phyloP scores from a whole-genome alignment of 768 basidiomycete species.

The Lyophyllum shimeji region DNA sequence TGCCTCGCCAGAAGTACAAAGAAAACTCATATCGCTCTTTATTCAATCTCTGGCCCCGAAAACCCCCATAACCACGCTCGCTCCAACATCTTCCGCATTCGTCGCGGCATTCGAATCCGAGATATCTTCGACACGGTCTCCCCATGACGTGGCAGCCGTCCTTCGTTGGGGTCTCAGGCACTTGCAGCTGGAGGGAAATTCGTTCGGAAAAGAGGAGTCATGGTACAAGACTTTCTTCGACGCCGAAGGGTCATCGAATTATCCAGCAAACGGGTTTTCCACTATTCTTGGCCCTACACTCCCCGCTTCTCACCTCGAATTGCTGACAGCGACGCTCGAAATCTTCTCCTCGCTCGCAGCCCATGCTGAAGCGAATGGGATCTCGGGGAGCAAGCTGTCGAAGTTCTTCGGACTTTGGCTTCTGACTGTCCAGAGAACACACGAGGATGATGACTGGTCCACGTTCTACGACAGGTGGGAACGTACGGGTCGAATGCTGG shows the following conservation, averaged over 20 bases:
- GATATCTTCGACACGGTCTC: slow-evolving; percentile 60
- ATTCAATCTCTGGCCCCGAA: slow-evolving; percentile 59
- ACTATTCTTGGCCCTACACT: slow-evolving; percentile 59
- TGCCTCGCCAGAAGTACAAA: slow-evolving; percentile 68
- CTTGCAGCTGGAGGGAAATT: slow-evolving; percentile 55
- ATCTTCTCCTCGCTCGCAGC: slow-evolving; percentile 70
- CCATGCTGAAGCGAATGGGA: slow-evolving; percentile 69
- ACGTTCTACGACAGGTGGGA: slow-evolving; percentile 78
- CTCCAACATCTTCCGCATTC: slow-evolving; percentile 48
- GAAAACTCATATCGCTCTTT: slow-evolving; percentile 67
- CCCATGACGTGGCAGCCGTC: slow-evolving; percentile 78
- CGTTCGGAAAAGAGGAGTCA: slow-evolving; percentile 59
- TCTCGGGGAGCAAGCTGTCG: slow-evolving; percentile 75
- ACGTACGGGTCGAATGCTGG: slow-evolving; percentile 64
- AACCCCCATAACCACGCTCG: slow-evolving; percentile 44
- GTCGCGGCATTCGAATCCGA: slow-evolving; percentile 61
- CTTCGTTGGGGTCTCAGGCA: slow-evolving; percentile 82
- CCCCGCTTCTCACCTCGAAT: slow-evolving; percentile 54
- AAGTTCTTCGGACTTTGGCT: slow-evolving; percentile 78
- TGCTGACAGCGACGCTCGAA: slow-evolving; percentile 58
- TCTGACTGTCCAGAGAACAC: slow-evolving; percentile 46
- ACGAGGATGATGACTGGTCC: slow-evolving; percentile 56
- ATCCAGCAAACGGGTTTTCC: slow-evolving; percentile 64
- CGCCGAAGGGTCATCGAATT: slow-evolving; percentile 58
- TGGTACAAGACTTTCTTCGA: slow-evolving; percentile 72